Conservation (phyloP, 768 basidiomycete genomes). For the Hygrophoropsis aurantiaca region DNA sequence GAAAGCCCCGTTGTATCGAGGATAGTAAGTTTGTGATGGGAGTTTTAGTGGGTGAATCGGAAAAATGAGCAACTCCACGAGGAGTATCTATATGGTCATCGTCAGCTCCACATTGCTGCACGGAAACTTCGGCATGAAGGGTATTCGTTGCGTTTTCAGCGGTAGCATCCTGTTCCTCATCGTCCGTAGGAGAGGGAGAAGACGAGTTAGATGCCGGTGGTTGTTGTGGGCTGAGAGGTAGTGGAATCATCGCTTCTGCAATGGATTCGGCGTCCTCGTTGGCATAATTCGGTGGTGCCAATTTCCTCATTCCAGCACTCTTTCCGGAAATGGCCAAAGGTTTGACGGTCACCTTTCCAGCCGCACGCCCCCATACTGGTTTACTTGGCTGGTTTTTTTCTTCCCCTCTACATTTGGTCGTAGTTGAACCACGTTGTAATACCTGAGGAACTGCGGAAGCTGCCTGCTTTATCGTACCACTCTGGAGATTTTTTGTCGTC, state of each 20-base stretch:
- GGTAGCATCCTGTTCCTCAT: neutral
- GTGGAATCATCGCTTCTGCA: constrained; percentile 3
- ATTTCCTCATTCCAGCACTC: neutral
- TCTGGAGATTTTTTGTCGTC: neutral
- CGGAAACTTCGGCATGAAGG: neutral
- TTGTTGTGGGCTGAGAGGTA: constrained; percentile 7
- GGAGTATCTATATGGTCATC: too few relatives aligned
- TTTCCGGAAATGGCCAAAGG: neutral
- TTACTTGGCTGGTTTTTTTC: neutral
- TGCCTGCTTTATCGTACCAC: neutral
- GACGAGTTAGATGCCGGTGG: constrained; percentile 6
- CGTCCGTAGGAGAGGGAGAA: constrained; percentile 6
- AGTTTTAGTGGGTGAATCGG: constrained; percentile 39
- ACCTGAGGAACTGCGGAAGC: neutral
- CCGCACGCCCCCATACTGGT: constrained; percentile 4
- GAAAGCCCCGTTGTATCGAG: constrained; percentile 66
- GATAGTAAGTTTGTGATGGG: constrained; percentile 65
- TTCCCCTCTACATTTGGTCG: neutral
- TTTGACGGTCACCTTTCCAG: neutral
- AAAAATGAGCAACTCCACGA: neutral
- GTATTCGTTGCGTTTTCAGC: neutral
- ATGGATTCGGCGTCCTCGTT: neutral
- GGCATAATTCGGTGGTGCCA: neutral
- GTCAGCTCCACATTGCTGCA: neutral
- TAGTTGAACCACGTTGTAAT: neutral